Conservation (phyloP, 306 rosid genomes). For the Sicyos baderoa region DNA sequence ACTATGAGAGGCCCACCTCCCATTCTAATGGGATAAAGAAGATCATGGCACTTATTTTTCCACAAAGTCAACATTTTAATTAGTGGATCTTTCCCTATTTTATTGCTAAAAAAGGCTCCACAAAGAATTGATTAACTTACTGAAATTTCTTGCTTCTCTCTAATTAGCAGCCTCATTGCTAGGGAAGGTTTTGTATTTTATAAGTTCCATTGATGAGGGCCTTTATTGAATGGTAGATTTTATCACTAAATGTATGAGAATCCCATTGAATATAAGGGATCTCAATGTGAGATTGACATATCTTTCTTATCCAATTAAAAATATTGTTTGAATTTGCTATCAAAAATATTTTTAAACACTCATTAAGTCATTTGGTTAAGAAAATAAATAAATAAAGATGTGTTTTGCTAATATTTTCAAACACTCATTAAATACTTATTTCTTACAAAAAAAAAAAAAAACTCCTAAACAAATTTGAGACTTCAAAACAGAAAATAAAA, state of each 20-base stretch:
- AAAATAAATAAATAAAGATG: too few relatives aligned
- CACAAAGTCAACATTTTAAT: neutral
- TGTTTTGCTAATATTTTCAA: too few relatives aligned
- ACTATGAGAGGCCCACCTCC: constrained; percentile 13
- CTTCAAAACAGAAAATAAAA: neutral
- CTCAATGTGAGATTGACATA: too few relatives aligned
- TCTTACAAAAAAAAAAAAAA: neutral
- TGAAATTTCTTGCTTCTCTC: neutral
- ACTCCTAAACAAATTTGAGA: neutral
- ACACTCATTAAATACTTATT: too few relatives aligned
- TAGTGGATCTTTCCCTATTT: neutral
- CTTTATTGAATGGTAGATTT: neutral
- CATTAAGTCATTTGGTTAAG: too few relatives aligned
- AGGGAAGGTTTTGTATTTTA: neutral
- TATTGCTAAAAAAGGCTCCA: constrained; percentile 14
- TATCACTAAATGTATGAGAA: neutral
- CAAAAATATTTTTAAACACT: too few relatives aligned
- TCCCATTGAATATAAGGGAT: neutral
- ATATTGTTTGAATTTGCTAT: too few relatives aligned
- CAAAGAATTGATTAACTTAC: neutral
- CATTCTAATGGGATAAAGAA: constrained; percentile 10
- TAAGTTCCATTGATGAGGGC: neutral
- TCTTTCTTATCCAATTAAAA: too few relatives aligned
- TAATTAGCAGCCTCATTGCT: too few relatives aligned
- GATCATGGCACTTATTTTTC: constrained; percentile 9